Evolutionary conservation across 768 basidiomycete genomes (phyloP).

Genomic region (Auricularia cornea): DNA sequence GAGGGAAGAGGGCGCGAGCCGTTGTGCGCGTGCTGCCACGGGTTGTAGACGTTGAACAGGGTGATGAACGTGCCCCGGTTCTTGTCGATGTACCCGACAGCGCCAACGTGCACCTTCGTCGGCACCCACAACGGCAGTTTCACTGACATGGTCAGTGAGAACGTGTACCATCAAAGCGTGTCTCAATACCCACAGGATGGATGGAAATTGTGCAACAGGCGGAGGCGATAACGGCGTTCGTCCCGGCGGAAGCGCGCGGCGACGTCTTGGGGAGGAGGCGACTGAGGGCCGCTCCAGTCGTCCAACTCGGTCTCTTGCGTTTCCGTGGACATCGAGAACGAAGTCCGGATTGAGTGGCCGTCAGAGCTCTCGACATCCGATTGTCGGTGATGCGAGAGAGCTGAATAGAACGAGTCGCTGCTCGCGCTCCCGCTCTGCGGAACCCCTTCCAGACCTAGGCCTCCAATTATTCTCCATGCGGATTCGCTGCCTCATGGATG

Average conservation of each 20-base stretch:
- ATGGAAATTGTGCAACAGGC: constrained; percentile 62
- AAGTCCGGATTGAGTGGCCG: background rate
- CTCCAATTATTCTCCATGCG: background rate
- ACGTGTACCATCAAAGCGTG: background rate
- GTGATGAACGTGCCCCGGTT: constrained; percentile 59
- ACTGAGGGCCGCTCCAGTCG: background rate
- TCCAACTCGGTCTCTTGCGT: background rate
- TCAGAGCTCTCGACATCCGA: background rate
- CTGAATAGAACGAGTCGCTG: background rate
- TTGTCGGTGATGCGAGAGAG: background rate
- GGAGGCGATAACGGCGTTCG: constrained; percentile 60
- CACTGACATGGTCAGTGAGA: constrained; percentile 29
- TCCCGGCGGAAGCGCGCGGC: constrained; percentile 36
- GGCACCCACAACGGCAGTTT: constrained; percentile 68
- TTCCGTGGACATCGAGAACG: background rate
- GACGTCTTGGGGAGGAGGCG: constrained; percentile 24
- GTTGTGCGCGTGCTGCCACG: constrained; percentile 36
- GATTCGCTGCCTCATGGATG: too few species aligned
- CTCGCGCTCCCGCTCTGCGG: background rate
- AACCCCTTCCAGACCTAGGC: background rate
- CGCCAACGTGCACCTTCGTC: constrained; percentile 50
- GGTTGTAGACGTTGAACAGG: constrained; percentile 60
- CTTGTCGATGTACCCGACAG: constrained; percentile 69
- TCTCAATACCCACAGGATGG: constrained; percentile 42
- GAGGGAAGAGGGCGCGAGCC: constrained; percentile 44